Evolutionary conservation across 306 rosid species (phyloP).

Genomic region (Glycine soja): DNA sequence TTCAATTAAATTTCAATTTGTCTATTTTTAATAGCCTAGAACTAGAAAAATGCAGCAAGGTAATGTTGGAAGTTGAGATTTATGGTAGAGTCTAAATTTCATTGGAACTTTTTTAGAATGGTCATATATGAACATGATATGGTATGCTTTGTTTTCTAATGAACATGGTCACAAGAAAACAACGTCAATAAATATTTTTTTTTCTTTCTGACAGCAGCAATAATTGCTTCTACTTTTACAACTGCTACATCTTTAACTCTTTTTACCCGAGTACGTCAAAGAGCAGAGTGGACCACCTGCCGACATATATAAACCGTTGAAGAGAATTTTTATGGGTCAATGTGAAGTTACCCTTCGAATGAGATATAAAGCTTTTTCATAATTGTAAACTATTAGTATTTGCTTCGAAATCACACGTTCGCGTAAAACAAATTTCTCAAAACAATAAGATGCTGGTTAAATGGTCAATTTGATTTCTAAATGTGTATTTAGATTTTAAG

Average conservation of each 20-base stretch:
- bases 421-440: too few species aligned
- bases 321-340: not conserved
- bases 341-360: not conserved
- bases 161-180: not conserved
- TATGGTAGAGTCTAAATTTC: not conserved
- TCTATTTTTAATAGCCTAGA: not conserved
- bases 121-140: not conserved
- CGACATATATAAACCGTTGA: conserved; percentile 1
- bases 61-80: not conserved
- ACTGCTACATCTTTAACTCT: not conserved
- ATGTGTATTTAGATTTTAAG: too few species aligned
- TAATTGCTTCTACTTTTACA: conserved; percentile 27
- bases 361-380: too few species aligned
- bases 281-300: conserved; percentile 43
- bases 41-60: not conserved
- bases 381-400: too few species aligned
- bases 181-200: not conserved
- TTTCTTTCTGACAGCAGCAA: conserved; percentile 25
- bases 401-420: too few species aligned
- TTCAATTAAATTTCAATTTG: not conserved
- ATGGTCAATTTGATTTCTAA: too few species aligned
- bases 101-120: not conserved
- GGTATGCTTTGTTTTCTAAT: not conserved
- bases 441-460: too few species aligned
- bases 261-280: not conserved